Conservation (phyloP, 129 eudicot species). For the Arctium lappa region DNA sequence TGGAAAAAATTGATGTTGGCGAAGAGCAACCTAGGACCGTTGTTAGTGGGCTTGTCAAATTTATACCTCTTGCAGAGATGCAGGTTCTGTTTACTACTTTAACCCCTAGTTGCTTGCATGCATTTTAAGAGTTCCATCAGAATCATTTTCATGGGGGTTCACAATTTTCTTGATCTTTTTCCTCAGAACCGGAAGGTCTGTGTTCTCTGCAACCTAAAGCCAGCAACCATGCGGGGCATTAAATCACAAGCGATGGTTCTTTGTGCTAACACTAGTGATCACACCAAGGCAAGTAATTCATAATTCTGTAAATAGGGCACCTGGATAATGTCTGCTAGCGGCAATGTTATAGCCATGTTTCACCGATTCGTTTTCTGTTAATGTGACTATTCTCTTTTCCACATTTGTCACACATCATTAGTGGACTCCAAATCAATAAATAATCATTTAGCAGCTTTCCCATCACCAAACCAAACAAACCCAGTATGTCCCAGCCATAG, state of each 20-base stretch:
- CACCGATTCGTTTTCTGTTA: neutral
- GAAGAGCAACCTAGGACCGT: constrained; percentile 89
- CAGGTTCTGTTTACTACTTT: constrained; percentile 46
- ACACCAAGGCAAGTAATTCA: constrained; percentile 55
- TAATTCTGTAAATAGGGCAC: neutral
- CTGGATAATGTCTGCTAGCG: too few species aligned
- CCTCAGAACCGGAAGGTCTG: constrained; percentile 89
- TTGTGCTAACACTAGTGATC: constrained; percentile 73
- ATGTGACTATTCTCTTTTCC: neutral
- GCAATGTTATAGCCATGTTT: constrained; percentile 3
- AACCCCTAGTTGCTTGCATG: neutral
- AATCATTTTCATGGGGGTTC: neutral
- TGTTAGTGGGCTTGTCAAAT: constrained; percentile 92
- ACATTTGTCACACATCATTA: neutral
- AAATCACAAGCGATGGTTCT: constrained; percentile 99
- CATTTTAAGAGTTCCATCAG: neutral
- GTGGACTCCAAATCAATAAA: neutral
- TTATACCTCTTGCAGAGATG: constrained; percentile 85
- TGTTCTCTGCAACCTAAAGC: constrained; percentile 95
- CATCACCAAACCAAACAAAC: too few species aligned
- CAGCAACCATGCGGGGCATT: constrained; percentile 94
- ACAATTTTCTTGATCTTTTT: neutral
- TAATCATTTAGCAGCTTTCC: too few species aligned
- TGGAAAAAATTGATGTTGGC: constrained; percentile 96
- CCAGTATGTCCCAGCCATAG: too few species aligned